These are phyloP conservation scores for Pythium sukuiense DNA, from an alignment of 352 stramenopile genomes.

Conservation along the genomic window DNA sequence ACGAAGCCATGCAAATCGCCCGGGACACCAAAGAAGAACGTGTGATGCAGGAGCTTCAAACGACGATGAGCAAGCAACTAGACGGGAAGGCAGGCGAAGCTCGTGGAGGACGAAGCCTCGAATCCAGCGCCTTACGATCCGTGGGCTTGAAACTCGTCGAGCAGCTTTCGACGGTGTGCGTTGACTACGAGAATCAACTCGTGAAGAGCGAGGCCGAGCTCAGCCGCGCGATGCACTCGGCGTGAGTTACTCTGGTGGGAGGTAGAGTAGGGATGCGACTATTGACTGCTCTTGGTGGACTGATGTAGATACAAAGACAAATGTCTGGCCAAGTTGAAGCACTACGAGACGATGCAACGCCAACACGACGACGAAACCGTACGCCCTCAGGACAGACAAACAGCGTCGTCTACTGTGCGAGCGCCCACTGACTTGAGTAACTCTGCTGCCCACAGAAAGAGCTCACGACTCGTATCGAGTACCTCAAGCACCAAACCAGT, in stretches of 20 bases:
- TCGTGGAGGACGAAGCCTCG: constrained; percentile 19
- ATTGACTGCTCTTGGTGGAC: not conserved
- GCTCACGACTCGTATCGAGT: constrained; percentile 28
- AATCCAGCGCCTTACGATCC: constrained; percentile 44
- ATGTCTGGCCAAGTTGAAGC: constrained; percentile 41
- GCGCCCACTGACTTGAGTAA: too few species aligned
- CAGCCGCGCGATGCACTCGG: constrained; percentile 47
- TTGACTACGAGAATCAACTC: constrained; percentile 51
- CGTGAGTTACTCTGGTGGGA: constrained; percentile 15
- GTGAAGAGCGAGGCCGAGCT: constrained; percentile 48
- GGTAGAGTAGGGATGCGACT: not conserved
- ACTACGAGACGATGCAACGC: constrained; percentile 33
- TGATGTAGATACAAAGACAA: constrained; percentile 32
- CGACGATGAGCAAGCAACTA: constrained; percentile 8
- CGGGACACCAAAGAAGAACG: constrained; percentile 39
- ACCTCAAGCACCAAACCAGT: constrained; percentile 30
- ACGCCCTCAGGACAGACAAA: constrained; percentile 2
- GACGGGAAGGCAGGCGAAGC: not conserved
- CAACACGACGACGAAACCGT: constrained; percentile 42
- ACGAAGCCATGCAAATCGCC: constrained; percentile 18
- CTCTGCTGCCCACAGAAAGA: constrained; percentile 12
- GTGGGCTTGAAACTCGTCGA: constrained; percentile 44
- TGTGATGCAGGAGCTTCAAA: constrained; percentile 50
- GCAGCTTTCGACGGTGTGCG: constrained; percentile 44
- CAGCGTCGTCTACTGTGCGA: too few species aligned